These are phyloP conservation scores for Mentha longifolia DNA, from an alignment of 257 asterid genomes.

Conservation along the genomic window DNA sequence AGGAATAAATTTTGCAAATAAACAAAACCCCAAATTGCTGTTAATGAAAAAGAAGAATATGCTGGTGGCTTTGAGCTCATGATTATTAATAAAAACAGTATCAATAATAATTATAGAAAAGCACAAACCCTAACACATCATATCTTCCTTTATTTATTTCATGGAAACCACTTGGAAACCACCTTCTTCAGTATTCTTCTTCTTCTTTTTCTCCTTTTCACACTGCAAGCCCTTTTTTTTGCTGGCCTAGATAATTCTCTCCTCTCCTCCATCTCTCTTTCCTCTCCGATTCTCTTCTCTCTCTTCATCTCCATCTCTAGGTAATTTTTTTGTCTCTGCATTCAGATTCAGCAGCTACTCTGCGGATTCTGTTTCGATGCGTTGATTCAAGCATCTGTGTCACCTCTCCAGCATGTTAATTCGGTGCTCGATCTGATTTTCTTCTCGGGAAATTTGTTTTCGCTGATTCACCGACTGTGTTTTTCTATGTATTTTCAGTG, in stretches of 20 bases:
- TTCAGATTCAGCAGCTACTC: background rate
- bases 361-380: conserved; percentile 20
- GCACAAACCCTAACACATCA: conserved; percentile 39
- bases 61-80: background rate
- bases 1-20: background rate
- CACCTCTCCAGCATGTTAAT: conserved; percentile 24
- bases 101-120: conserved; percentile 20
- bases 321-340: conserved; percentile 29
- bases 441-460: background rate
- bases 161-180: conserved; percentile 50
- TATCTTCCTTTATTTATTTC: conserved; percentile 29
- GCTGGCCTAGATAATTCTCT: background rate
- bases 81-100: background rate
- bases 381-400: conserved; percentile 24
- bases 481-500: background rate
- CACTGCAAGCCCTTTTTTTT: conserved; percentile 32
- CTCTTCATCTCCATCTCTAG: conserved; percentile 5
- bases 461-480: background rate
- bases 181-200: conserved; percentile 28
- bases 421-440: conserved; percentile 31
- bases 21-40: background rate
- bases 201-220: conserved; percentile 22
- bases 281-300: background rate
- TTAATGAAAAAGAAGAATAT: background rate
- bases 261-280: background rate